These are phyloP conservation scores for Leptodontidium sp. DNA, from an alignment of 2,329 filamentous ascomycete species.

Conservation along the genomic window DNA sequence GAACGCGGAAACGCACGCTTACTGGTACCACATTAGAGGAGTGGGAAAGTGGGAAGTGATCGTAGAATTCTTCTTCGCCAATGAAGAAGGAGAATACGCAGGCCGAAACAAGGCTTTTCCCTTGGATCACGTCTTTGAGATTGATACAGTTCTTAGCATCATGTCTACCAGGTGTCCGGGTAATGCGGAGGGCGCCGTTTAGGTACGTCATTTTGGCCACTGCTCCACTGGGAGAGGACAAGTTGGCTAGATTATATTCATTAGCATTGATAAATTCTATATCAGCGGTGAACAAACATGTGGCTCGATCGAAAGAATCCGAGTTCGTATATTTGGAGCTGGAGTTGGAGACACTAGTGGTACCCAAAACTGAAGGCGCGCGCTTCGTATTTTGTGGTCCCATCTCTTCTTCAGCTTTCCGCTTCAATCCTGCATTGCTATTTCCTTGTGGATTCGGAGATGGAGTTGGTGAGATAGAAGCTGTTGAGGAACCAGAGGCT, in stretches of 20 bases:
- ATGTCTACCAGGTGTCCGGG: constrained; percentile 29
- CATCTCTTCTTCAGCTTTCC: constrained; percentile 29
- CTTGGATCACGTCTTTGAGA: constrained; percentile 27
- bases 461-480: background rate
- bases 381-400: background rate
- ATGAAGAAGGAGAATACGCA: constrained; percentile 31
- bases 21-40: constrained; percentile 28
- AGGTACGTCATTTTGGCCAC: constrained; percentile 25
- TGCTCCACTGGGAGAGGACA: constrained; percentile 9
- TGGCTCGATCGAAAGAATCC: background rate
- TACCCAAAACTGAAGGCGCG: background rate
- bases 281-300: background rate
- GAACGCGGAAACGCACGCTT: background rate
- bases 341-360: background rate
- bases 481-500: background rate
- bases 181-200: constrained; percentile 29
- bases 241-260: background rate
- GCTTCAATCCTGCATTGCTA: constrained; percentile 22
- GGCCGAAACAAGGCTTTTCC: constrained; percentile 25
- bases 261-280: background rate
- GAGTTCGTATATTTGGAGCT: background rate
- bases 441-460: constrained; percentile 19
- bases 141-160: constrained; percentile 31
- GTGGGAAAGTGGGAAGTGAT: constrained; percentile 31
- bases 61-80: constrained; percentile 24